Evolutionary conservation across 2,329 filamentous ascomycete genomes (phyloP).

Genomic region (Zelopaecilomyces penicillatus): DNA sequence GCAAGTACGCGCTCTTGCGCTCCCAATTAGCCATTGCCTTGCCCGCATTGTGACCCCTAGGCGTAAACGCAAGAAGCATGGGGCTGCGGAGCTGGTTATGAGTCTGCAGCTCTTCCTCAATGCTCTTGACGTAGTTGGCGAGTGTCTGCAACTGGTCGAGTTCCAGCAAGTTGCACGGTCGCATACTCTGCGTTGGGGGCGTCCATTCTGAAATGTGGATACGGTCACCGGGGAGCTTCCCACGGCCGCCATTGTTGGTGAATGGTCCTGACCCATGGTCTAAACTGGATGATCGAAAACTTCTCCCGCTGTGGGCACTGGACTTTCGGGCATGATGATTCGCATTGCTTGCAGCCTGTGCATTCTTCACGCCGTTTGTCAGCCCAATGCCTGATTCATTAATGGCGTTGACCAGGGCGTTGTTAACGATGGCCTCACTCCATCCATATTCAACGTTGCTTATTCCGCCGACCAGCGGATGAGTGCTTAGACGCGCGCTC

Average conservation of each 20-base stretch:
- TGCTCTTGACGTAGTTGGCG: conserved; percentile 68
- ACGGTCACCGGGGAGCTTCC: conserved; percentile 73
- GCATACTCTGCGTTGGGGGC: conserved; percentile 83
- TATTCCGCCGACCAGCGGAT: conserved; percentile 84
- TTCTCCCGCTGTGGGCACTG: conserved; percentile 39
- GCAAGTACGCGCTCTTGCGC: conserved; percentile 82
- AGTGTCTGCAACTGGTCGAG: conserved; percentile 72
- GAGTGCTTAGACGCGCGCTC: conserved; percentile 88
- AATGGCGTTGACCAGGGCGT: conserved; percentile 43
- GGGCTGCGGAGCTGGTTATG: conserved; percentile 84
- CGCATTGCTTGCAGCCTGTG: conserved; percentile 44
- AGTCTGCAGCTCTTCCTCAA: conserved; percentile 74
- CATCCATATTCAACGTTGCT: conserved; percentile 98
- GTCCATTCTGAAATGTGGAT: conserved; percentile 80
- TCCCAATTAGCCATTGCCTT: conserved; percentile 97
- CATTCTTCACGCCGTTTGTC: conserved; percentile 25
- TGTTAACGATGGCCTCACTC: conserved; percentile 74
- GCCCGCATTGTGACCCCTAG: conserved; percentile 67
- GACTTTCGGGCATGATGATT: conserved; percentile 29
- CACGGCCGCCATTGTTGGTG: conserved; percentile 39
- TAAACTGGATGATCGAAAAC: conserved; percentile 49
- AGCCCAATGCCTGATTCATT: conserved; percentile 32
- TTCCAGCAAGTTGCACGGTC: conserved; percentile 70
- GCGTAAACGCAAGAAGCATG: conserved; percentile 84
- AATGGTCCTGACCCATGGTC: conserved; percentile 50